phyloP scores from a whole-genome alignment of 306 rosid genomes.

The Acacia confusa region DNA sequence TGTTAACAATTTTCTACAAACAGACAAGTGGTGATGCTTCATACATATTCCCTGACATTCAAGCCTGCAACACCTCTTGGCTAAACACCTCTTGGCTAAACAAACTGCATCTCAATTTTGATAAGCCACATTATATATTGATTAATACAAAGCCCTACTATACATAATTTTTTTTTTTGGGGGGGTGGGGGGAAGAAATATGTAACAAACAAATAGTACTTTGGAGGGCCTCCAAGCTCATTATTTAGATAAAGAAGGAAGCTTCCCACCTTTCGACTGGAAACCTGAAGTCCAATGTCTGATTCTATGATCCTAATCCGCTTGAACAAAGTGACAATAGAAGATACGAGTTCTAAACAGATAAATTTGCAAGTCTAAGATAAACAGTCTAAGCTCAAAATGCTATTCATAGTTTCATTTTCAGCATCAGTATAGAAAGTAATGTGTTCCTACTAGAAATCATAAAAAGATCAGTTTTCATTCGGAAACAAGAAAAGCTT shows the following conservation, averaged over 20 bases:
- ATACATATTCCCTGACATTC: not conserved
- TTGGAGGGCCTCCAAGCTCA: not conserved
- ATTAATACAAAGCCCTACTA: conserved; percentile 25
- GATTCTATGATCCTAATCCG: conserved; percentile 77
- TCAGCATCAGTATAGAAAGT: no score
- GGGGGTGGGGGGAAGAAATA: conserved; percentile 11
- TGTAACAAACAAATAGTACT: not conserved
- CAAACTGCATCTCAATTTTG: conserved; percentile 1
- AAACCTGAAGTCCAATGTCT: conserved; percentile 96
- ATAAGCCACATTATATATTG: conserved; percentile 8
- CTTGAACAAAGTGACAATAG: conserved; percentile 84
- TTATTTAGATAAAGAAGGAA: conserved; percentile 24
- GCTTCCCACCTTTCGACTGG: conserved; percentile 84
- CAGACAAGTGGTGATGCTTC: not conserved
- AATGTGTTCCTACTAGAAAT: no score
- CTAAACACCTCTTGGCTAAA: no score
- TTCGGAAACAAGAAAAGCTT: no score
- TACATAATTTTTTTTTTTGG: conserved; percentile 29
- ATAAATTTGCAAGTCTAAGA: no score
- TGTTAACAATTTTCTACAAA: conserved; percentile 4
- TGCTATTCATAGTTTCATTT: no score
- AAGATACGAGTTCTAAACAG: conserved; percentile 84
- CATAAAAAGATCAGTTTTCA: no score
- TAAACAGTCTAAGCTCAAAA: no score
- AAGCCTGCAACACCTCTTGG: not conserved